Base-by-base conservation (phyloP, 208 protist genomes). In the Leishmania lainsoni region DNA sequence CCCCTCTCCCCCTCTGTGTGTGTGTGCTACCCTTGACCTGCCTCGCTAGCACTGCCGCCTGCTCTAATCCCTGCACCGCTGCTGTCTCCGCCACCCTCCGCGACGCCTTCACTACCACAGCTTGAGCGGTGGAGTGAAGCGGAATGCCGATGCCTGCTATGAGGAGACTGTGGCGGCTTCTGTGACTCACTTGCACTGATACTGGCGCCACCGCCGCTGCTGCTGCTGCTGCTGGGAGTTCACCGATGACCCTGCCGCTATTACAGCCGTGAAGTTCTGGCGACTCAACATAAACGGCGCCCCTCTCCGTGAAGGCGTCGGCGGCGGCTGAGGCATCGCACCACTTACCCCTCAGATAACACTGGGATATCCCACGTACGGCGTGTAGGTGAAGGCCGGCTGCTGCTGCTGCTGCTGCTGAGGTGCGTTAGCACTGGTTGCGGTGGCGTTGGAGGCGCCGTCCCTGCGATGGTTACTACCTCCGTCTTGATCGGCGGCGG, bases 391-490 rank as follows among this genome's bases (percentile, higher is more conserved):
- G 12, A 71, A 52, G 3, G 16, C 10, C 32, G 80, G 83, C 39
- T 82, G 83, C 29, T 76, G 68, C 29, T 86, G 68, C 29, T 86
- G 83, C n/a, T 81, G 83, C 5, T 87, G 72, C 39, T 69, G 72
- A 16, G n/a, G 70, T 51, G 45, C 75, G 35, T n/a, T 78, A 39
- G 17, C 35, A 49, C 39, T 70, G 5, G 52, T 78, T 48, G 42
- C 58, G 58, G 75, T 78, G 3, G 75, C 51, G 42, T 29, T 79
- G 61, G 35, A 59, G 4, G 59, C 72, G 29, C 76, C 56, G 14
- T 79, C 76, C 49, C 76, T 79, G 49, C 42, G 76, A 22, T 79
- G 63, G 72, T 63, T 79, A n/a, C 76, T 65, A 22, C 49, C 51
- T 51, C 61, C 66, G n/a, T 49, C 61, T 20, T 54, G 54, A 35